Evolutionary conservation across 768 basidiomycete genomes (phyloP).

Genomic region (Lyophyllum atratum): DNA sequence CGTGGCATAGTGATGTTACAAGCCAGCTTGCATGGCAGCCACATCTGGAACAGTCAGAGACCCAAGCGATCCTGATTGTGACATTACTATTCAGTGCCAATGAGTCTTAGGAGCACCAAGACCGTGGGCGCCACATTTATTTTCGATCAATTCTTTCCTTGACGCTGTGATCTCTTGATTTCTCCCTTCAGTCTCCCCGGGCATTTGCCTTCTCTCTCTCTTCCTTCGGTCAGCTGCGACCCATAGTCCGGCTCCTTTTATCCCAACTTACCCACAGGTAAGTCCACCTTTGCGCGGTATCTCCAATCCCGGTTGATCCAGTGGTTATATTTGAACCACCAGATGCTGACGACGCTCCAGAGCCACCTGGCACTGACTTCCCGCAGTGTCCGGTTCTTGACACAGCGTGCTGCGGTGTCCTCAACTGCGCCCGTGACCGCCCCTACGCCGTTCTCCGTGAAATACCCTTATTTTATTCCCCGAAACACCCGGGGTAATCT

Average conservation of each 20-base stretch:
- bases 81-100: background rate
- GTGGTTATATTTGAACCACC: background rate
- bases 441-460: slow-evolving; percentile 18
- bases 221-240: background rate
- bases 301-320: background rate
- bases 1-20: background rate
- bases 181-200: background rate
- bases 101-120: background rate
- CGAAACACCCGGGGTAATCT: slow-evolving; percentile 68
- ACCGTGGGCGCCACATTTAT: slow-evolving; percentile 20
- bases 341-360: slow-evolving; percentile 1
- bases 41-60: background rate
- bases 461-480: slow-evolving; percentile 56
- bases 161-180: background rate
- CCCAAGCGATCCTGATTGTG: slow-evolving; percentile 15
- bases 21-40: background rate
- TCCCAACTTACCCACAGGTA: background rate
- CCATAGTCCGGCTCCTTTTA: background rate
- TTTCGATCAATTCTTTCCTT: slow-evolving; percentile 1
- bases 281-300: background rate
- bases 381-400: background rate
- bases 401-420: slow-evolving; percentile 4
- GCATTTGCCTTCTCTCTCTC: background rate
- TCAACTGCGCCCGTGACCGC: slow-evolving; percentile 14
- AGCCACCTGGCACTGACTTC: background rate